Conservation (phyloP, 2,329 filamentous ascomycete genomes). For the Tolypocladium tropicale region DNA sequence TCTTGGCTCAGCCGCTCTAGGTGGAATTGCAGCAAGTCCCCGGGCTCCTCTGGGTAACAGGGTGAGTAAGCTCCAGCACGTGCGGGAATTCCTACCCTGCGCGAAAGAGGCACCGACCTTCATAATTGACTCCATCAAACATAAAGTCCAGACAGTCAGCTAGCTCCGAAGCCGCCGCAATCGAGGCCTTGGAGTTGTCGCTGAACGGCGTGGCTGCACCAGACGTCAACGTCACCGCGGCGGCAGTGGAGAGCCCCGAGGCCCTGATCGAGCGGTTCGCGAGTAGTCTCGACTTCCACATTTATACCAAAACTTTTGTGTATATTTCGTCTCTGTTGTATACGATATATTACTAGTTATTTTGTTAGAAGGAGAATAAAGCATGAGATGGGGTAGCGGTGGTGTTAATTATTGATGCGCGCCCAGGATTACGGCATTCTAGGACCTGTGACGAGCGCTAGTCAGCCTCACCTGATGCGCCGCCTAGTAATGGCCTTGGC, state of each 20-base stretch:
- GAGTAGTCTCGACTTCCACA: not conserved
- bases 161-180: slow-evolving; percentile 10
- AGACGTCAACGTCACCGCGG: not conserved
- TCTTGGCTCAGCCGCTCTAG: slow-evolving; percentile 10
- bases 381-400: not conserved
- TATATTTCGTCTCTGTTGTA: not conserved
- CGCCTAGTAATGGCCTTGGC: too few species aligned
- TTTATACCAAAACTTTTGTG: not conserved
- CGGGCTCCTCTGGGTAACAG: slow-evolving; percentile 8
- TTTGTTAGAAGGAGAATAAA: too few species aligned
- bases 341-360: too few species aligned
- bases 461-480: not conserved
- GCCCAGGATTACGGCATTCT: not conserved
- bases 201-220: slow-evolving; percentile 4
- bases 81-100: rapidly evolving
- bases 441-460: not conserved
- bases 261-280: not conserved
- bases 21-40: slow-evolving; percentile 11
- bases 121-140: slow-evolving; percentile 9
- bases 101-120: slow-evolving; percentile 4
- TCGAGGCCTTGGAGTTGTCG: slow-evolving; percentile 11
- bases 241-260: not conserved
- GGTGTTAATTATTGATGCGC: not conserved
- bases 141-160: slow-evolving; percentile 11
- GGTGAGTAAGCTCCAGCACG: not conserved